Conservation (phyloP, 768 basidiomycete genomes). For the Xerocomus brunneocitrinus region DNA sequence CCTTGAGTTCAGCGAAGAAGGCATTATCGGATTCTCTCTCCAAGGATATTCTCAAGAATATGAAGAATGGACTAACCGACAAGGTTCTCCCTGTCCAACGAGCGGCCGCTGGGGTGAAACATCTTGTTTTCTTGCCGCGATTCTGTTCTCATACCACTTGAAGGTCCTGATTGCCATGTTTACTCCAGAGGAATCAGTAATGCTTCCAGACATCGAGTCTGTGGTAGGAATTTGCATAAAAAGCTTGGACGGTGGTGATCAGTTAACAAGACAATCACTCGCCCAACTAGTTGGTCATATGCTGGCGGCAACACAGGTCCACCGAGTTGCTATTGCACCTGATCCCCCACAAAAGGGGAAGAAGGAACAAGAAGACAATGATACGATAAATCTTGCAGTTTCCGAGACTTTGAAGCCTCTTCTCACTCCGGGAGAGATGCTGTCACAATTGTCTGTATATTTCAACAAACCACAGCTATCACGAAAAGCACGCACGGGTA, state of each 20-base stretch:
- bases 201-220: constrained; percentile 70
- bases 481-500: constrained; percentile 72
- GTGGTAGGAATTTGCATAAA: constrained; percentile 65
- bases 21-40: constrained; percentile 73
- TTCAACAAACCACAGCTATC: constrained; percentile 72
- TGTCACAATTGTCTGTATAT: constrained; percentile 68
- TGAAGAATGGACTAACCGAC: constrained; percentile 69
- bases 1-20: constrained; percentile 73
- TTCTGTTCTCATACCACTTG: constrained; percentile 13
- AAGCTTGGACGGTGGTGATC: constrained; percentile 78
- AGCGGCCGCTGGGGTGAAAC: constrained; percentile 67
- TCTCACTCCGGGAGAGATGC: constrained; percentile 73
- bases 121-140: not conserved
- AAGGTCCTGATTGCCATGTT: constrained; percentile 58
- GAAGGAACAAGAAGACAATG: constrained; percentile 60
- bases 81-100: constrained; percentile 84
- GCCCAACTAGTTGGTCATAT: constrained; percentile 80
- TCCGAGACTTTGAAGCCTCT: constrained; percentile 63
- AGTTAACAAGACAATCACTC: constrained; percentile 74
- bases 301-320: constrained; percentile 77
- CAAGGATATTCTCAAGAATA: constrained; percentile 83
- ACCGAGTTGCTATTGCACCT: constrained; percentile 42
- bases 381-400: constrained; percentile 42
- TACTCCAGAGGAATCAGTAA: constrained; percentile 48
- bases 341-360: constrained; percentile 55